Conservation (phyloP, 1,284 basidiomycete genomes). For the Leccinum cinnamomeum region DNA sequence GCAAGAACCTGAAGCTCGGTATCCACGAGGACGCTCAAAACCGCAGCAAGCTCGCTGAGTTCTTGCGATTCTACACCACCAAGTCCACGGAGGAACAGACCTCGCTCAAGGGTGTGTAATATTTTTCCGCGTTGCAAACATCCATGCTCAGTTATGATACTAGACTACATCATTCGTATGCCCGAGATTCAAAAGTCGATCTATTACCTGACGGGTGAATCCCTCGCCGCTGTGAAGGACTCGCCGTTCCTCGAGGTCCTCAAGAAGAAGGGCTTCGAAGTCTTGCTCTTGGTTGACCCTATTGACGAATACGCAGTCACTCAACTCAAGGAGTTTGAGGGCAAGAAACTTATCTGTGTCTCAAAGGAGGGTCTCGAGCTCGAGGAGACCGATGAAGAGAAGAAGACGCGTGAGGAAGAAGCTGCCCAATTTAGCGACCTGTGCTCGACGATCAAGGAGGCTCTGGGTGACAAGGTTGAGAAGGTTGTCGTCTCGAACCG, state of each 20-base stretch:
- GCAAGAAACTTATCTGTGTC: slow-evolving; percentile 97
- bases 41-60: slow-evolving; percentile 99
- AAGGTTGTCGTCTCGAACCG: slow-evolving; percentile 99
- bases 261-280: slow-evolving; percentile 99
- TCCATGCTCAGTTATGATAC: slow-evolving; percentile 6
- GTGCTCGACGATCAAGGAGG: slow-evolving; percentile 96
- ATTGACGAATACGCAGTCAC: slow-evolving; percentile 98
- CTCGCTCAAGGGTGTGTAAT: slow-evolving; percentile 82
- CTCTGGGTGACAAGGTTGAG: slow-evolving; percentile 99
- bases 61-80: slow-evolving; percentile 98
- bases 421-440: slow-evolving; percentile 84
- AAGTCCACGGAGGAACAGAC: slow-evolving; percentile 92
- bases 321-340: slow-evolving; percentile 99
- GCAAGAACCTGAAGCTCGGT: slow-evolving; percentile 98
- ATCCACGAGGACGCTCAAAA: slow-evolving; percentile 99
- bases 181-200: slow-evolving; percentile 99
- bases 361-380: slow-evolving; percentile 99
- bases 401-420: slow-evolving; percentile 89
- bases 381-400: slow-evolving; percentile 99
- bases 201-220: slow-evolving; percentile 99
- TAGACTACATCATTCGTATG: slow-evolving; percentile 99
- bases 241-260: slow-evolving; percentile 99
- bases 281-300: slow-evolving; percentile 96
- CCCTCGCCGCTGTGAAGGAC: slow-evolving; percentile 86
- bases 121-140: background rate